Percentiles rank a stretch among this genome's conserved stretches.
Conservation (phyloP, 1,139 yeast species). For the Taiozyma sp. region DNA sequence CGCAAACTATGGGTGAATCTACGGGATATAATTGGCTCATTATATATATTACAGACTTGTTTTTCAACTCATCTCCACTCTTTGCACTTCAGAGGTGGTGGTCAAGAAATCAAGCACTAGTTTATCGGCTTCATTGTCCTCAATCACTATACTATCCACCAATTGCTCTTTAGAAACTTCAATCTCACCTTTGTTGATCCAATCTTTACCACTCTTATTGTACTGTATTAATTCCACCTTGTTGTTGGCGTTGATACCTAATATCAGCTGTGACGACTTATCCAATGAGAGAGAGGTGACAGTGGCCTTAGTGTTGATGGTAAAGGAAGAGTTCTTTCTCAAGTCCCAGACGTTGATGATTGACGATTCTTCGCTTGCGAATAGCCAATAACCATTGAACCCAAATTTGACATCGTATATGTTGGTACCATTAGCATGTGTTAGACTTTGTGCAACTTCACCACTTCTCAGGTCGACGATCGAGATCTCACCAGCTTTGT, state of each 20-base stretch:
- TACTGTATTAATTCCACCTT: conserved; percentile 15
- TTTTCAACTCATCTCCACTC: conserved; percentile 1
- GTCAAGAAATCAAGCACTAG: conserved; percentile 2
- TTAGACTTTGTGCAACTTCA: conserved; percentile 35
- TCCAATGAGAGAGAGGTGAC: conserved; percentile 34
- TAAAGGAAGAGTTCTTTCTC: conserved; percentile 35
- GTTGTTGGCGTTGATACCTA: conserved; percentile 20
- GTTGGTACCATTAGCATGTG: conserved; percentile 23
- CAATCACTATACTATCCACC: conserved; percentile 9
- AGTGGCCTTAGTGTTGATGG: conserved; percentile 16
- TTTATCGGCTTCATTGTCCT: conserved; percentile 8
- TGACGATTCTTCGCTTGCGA: conserved; percentile 22
- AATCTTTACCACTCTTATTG: conserved; percentile 13
- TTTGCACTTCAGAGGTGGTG: conserved; percentile 2
- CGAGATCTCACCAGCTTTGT: conserved; percentile 32
- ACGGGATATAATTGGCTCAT: neutral
- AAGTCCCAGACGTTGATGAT: conserved; percentile 46
- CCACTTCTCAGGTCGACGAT: conserved; percentile 41
- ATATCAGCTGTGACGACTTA: conserved; percentile 37
- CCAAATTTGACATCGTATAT: conserved; percentile 47
- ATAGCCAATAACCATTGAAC: conserved; percentile 67
- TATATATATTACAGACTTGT: neutral
- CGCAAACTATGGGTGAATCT: too few relatives aligned
- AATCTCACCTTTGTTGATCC: conserved; percentile 10
- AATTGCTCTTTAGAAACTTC: conserved; percentile 8